Percentiles rank a stretch among this genome's conserved stretches.
These are phyloP conservation scores for Cucurbita pepo DNA, from an alignment of 306 rosid genomes.

Conservation along the genomic window DNA sequence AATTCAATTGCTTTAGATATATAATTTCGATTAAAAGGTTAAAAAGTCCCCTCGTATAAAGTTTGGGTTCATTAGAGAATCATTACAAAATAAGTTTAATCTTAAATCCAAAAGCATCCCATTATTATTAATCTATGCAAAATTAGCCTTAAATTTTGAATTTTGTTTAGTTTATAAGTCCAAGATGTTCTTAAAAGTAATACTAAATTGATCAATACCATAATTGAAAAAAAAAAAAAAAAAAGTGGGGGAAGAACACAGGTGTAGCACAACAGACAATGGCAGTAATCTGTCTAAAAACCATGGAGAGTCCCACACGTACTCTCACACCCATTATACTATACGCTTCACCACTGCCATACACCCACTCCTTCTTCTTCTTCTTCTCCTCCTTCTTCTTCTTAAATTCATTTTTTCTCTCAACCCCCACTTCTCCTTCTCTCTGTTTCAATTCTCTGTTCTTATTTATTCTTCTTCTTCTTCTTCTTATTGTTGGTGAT, in stretches of 20 bases:
- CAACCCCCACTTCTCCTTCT: neutral
- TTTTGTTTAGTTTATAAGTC: too few relatives aligned
- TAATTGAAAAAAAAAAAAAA: too few relatives aligned
- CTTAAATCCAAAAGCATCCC: neutral
- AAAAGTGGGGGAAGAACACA: too few relatives aligned
- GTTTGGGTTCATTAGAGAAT: too few relatives aligned
- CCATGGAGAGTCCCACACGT: neutral
- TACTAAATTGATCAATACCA: too few relatives aligned
- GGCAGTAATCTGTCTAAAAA: neutral
- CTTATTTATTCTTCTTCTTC: neutral
- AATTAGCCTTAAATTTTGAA: neutral
- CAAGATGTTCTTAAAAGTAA: too few relatives aligned
- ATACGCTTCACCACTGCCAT: neutral
- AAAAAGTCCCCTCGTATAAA: too few relatives aligned
- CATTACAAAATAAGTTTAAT: neutral
- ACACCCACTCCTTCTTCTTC: neutral
- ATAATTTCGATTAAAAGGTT: too few relatives aligned
- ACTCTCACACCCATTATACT: neutral
- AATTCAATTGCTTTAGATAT: too few relatives aligned
- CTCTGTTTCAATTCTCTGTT: neutral
- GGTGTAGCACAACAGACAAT: neutral
- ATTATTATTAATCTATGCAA: neutral
- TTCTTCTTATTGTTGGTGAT: neutral
- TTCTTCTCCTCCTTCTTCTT: slow-evolving; percentile 1
- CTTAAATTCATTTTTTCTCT: neutral